Evolutionary conservation across 257 asterid species (phyloP).

Genomic region (Voacanga thouarsii): DNA sequence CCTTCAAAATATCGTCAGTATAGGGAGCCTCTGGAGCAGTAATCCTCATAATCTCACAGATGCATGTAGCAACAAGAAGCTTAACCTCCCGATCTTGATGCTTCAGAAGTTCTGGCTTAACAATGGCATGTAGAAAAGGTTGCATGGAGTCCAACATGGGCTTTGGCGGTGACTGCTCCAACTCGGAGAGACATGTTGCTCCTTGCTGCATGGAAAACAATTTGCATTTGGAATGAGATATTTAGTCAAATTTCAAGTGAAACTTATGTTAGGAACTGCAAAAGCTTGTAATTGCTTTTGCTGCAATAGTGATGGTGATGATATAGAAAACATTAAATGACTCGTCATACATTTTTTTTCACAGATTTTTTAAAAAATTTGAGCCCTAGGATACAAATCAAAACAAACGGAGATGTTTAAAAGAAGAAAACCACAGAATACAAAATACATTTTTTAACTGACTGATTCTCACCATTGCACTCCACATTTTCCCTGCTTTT

Average conservation of each 20-base stretch:
- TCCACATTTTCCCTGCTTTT: too few species aligned
- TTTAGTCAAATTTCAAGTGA: neutral
- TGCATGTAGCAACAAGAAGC: slow-evolving; percentile 90
- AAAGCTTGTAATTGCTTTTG: neutral
- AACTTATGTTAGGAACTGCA: neutral
- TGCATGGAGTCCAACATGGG: slow-evolving; percentile 72
- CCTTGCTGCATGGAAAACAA: slow-evolving; percentile 70
- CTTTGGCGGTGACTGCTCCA: slow-evolving; percentile 91
- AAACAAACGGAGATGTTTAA: too few species aligned
- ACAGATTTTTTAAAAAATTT: too few species aligned
- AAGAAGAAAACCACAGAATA: too few species aligned
- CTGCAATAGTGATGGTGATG: neutral
- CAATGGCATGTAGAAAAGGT: slow-evolving; percentile 70
- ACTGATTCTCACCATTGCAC: too few species aligned
- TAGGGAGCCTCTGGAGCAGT: slow-evolving; percentile 98
- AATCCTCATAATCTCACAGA: slow-evolving; percentile 93
- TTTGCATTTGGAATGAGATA: neutral
- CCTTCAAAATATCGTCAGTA: slow-evolving; percentile 82
- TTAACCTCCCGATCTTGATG: slow-evolving; percentile 93
- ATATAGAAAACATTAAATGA: neutral
- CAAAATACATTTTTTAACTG: too few species aligned
- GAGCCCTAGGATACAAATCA: neutral
- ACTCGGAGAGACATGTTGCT: slow-evolving; percentile 66
- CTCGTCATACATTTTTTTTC: neutral
- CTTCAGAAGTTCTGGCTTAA: slow-evolving; percentile 79